Base-by-base conservation (phyloP, 352 stramenopile species). In the Phytophthora melonis region DNA sequence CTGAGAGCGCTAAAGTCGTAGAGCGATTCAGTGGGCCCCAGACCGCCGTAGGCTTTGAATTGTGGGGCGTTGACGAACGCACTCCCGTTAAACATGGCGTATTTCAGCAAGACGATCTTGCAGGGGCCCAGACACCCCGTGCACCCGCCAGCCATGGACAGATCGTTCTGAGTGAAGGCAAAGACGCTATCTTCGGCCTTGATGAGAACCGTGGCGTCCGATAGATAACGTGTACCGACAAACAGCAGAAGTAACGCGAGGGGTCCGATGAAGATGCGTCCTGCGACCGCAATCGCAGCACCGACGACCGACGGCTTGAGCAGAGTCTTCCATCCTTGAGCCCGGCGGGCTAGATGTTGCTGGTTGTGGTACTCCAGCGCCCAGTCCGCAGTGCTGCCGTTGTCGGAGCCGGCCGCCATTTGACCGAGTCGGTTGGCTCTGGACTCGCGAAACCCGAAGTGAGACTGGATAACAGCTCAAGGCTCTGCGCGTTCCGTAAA, bases 141-240 rank as follows among this genome's bases (percentile, higher is more conserved):
- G 23, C 65, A 72, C 16, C 65, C 65, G 10, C 65, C 65, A 52
- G 45, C 45, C 45, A 66, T 61, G 9, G 61, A 56, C 21, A 58
- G 23, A 30, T 72, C 65, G 8, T 66, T 50, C 14, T 66, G 57
- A 13, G 57, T 52, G 23, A 72, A 66, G 13, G 27, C 10, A 16
- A 66, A 66, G 21, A 66, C 41, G 57, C 61, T 58, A 14, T 61
- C 49, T 34, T 45, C n/a, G 0, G 57, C 21, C 34, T 72, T 66
- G 47, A 62, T 72, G 21, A 72, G 56, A 16, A 61, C 34, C 32
- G 43, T 62, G 21, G 21, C 55, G 21, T 50, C 65, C 9, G 56
- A 23, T 11, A 72, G 30, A 36, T 52, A 54, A 10, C 9, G 3
- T 3, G 47, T 54, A 14, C n/a, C 19, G 14, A 11, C 5, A 18